Evolutionary conservation across 257 asterid genomes (phyloP).

Genomic region (Nicotiana sylvestris): DNA sequence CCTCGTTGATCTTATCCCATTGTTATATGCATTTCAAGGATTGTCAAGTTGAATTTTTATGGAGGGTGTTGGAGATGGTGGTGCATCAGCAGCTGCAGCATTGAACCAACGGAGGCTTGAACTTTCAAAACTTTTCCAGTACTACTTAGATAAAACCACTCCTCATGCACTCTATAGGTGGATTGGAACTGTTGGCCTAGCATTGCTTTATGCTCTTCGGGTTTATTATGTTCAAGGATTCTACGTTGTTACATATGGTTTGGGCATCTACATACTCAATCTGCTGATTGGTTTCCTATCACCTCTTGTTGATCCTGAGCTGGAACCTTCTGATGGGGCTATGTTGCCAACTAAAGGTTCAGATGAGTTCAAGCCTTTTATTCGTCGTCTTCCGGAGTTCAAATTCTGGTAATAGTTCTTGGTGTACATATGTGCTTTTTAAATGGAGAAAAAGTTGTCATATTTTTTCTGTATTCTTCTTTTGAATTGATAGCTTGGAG

Average conservation of each 20-base stretch:
- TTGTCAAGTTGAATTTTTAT: conserved; percentile 17
- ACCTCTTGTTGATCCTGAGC: conserved; percentile 85
- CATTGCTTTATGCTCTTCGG: conserved; percentile 62
- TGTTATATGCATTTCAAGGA: conserved; percentile 18
- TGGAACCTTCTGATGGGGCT: conserved; percentile 74
- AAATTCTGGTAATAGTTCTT: conserved; percentile 49
- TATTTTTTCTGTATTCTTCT: background rate
- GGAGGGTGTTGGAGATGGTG: conserved; percentile 48
- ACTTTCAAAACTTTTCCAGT: conserved; percentile 60
- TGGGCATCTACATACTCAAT: conserved; percentile 78
- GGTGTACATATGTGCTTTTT: background rate
- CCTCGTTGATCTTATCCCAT: background rate
- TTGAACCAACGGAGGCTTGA: conserved; percentile 71
- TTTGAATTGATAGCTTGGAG: background rate
- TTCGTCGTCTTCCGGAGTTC: conserved; percentile 88
- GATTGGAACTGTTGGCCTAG: conserved; percentile 58
- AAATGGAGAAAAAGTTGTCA: background rate
- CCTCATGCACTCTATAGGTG: conserved; percentile 37
- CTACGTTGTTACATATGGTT: conserved; percentile 72
- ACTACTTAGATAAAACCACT: background rate
- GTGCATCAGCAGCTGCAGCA: conserved; percentile 52
- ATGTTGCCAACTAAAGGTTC: conserved; percentile 87
- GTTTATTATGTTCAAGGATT: conserved; percentile 67
- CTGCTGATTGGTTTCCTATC: conserved; percentile 80
- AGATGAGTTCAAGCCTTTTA: conserved; percentile 89